phyloP scores from a whole-genome alignment of 75 land plant species.

The Cryptomeria japonica region DNA sequence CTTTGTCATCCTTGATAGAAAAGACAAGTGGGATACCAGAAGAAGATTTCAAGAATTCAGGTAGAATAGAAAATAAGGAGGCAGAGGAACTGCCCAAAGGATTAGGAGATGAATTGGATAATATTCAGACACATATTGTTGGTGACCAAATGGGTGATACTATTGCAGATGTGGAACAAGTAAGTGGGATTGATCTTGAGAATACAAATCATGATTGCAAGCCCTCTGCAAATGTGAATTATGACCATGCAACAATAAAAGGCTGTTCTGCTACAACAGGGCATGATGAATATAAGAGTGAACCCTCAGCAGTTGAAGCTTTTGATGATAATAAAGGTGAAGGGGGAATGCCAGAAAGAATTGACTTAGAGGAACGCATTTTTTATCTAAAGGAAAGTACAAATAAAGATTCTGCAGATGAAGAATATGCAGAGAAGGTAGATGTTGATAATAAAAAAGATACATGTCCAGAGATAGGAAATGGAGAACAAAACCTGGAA shows the following conservation, averaged over 20 bases:
- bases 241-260: not conserved
- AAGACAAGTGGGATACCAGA: not conserved
- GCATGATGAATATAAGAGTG: not conserved
- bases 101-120: not conserved
- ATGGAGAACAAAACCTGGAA: not conserved
- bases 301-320: not conserved
- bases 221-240: not conserved
- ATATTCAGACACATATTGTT: not conserved
- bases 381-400: not conserved
- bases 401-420: slow-evolving; percentile 8
- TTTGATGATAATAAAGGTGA: not conserved
- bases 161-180: not conserved
- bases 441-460: not conserved
- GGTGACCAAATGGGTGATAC: not conserved
- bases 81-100: not conserved
- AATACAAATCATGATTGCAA: not conserved
- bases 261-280: not conserved
- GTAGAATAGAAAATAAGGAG: not conserved
- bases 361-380: not conserved
- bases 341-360: not conserved
- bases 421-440: not conserved
- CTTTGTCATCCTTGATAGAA: not conserved
- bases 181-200: not conserved
- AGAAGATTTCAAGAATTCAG: not conserved
- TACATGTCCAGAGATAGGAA: not conserved